These are phyloP conservation scores for Cucurbitaria berberidis DNA, from an alignment of 2,329 filamentous ascomycete species.

Conservation along the genomic window DNA sequence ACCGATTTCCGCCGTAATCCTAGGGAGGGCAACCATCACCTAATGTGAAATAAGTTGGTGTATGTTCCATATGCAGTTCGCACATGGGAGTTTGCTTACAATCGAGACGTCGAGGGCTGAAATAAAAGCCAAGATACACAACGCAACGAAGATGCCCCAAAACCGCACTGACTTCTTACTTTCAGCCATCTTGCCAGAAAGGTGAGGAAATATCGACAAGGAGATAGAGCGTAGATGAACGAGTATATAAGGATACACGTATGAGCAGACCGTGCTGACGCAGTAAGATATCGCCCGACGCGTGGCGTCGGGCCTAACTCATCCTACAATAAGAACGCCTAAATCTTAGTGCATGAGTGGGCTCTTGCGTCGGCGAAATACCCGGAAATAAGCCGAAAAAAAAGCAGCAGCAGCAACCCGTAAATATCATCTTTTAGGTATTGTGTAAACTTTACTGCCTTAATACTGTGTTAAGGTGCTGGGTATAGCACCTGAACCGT, in stretches of 20 bases:
- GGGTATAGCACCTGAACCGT: too few species aligned
- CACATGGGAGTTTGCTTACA: too few species aligned
- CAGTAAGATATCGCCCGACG: background rate
- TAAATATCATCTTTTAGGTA: too few species aligned
- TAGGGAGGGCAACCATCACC: constrained; percentile 42
- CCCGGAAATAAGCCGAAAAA: too few species aligned
- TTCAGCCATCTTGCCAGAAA: background rate
- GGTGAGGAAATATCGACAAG: background rate
- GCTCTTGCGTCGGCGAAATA: too few species aligned
- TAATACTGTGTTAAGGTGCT: too few species aligned
- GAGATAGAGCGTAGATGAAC: background rate
- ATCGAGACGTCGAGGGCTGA: constrained; percentile 41
- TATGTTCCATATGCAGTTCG: too few species aligned
- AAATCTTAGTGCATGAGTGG: background rate
- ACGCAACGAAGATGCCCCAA: constrained; percentile 2
- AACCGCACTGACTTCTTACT: background rate
- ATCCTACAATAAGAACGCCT: too few species aligned
- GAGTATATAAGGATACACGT: background rate
- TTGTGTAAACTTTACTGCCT: too few species aligned
- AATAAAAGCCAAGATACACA: constrained; percentile 3
- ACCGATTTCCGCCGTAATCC: constrained; percentile 37
- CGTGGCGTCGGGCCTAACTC: too few species aligned
- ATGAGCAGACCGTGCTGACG: background rate
- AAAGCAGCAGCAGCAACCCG: too few species aligned
- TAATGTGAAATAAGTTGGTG: too few species aligned